These are phyloP conservation scores for Verticillium tricorpus DNA, from an alignment of 2,329 filamentous ascomycete species.

Conservation along the genomic window DNA sequence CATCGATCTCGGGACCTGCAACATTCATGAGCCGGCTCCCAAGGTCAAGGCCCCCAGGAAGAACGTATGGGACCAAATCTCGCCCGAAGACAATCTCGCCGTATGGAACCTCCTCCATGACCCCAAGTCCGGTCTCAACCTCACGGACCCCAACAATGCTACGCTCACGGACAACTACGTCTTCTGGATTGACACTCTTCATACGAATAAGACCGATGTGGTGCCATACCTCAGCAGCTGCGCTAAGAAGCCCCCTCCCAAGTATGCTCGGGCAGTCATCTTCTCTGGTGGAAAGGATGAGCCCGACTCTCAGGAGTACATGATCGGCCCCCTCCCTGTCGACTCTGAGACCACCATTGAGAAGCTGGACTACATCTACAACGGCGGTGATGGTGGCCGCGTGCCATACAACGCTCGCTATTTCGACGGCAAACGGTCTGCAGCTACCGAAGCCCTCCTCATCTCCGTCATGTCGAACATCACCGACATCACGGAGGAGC, in stretches of 20 bases:
- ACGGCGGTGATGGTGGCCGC: conserved; percentile 32
- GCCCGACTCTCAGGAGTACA: conserved; percentile 42
- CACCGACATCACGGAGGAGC: conserved; percentile 36
- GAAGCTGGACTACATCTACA: conserved; percentile 37
- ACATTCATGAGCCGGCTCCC: conserved; percentile 8
- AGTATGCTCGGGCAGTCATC: conserved; percentile 42
- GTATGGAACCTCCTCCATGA: conserved; percentile 39
- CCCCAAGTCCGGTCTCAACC: conserved; percentile 34
- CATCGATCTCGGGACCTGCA: conserved; percentile 3
- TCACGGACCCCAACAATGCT: conserved; percentile 33
- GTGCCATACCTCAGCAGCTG: conserved; percentile 37
- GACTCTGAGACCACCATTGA: conserved; percentile 28
- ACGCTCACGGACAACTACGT: conserved; percentile 40
- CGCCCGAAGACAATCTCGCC: conserved; percentile 33
- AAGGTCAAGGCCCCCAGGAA: conserved; percentile 28
- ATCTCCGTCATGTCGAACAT: conserved; percentile 36
- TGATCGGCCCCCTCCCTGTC: conserved; percentile 44
- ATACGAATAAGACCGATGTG: conserved; percentile 41
- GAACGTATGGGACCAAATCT: conserved; percentile 37
- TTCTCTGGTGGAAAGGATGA: conserved; percentile 36
- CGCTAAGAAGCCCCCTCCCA: conserved; percentile 23
- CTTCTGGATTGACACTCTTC: conserved; percentile 41
- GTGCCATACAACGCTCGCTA: conserved; percentile 29
- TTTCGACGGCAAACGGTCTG: conserved; percentile 23
- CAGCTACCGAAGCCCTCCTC: conserved; percentile 29